Evolutionary conservation across 805 yeast genomes (phyloP).

Genomic region (Kodamaea restingae): DNA sequence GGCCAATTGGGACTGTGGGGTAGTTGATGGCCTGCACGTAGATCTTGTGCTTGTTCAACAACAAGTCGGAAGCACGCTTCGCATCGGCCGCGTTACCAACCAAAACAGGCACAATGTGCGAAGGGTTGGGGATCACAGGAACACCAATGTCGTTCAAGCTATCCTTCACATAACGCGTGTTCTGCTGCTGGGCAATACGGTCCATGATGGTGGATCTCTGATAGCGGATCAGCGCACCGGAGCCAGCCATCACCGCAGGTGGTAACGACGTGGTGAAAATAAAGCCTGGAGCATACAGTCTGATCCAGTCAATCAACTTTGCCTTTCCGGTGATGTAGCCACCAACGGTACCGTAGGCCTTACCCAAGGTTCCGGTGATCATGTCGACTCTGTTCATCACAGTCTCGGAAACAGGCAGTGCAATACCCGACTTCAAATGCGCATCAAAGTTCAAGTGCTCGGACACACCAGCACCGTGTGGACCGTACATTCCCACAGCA

Average conservation of each 20-base stretch:
- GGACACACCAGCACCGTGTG: conserved; percentile 99
- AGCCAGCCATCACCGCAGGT: conserved; percentile 97
- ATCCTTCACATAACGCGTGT: conserved; percentile 80
- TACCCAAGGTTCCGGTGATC: conserved; percentile 96
- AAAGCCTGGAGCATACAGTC: conserved; percentile 96
- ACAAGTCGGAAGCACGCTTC: conserved; percentile 82
- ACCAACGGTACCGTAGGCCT: conserved; percentile 95
- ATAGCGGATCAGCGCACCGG: conserved; percentile 79
- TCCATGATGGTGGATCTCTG: conserved; percentile 74
- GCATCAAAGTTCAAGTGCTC: conserved; percentile 90
- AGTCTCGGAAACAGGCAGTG: conserved; percentile 46
- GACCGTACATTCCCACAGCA: conserved; percentile 98
- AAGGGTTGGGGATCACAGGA: conserved; percentile 96
- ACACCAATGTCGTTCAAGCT: conserved; percentile 67
- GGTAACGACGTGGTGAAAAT: conserved; percentile 96
- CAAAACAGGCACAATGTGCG: conserved; percentile 93
- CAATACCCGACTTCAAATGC: conserved; percentile 66
- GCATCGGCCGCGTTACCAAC: conserved; percentile 94
- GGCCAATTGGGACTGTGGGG: conserved; percentile 96
- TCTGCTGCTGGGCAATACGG: conserved; percentile 79
- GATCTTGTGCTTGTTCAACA: conserved; percentile 77
- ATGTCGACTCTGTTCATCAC: conserved; percentile 89
- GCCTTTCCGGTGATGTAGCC: conserved; percentile 93
- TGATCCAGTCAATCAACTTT: conserved; percentile 85
- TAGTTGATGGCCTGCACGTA: conserved; percentile 98